Evolutionary conservation across 345 rosid species (phyloP), one percentile per base, ranked within the genome.

Genomic region (Nephelium lappaceum): DNA sequence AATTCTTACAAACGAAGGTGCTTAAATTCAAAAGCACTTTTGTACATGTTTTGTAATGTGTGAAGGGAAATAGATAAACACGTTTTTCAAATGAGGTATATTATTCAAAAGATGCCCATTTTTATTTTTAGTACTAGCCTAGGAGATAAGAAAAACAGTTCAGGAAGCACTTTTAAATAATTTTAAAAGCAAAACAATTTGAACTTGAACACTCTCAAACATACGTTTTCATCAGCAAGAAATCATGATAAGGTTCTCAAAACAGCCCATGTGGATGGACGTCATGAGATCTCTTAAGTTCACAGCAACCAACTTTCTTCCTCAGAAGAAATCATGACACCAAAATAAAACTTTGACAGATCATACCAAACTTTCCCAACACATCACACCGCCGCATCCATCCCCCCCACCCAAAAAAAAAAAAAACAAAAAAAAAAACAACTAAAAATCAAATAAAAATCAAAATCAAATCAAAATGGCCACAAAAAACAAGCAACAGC

Each of bases 201-300:
- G 16, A n/a, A 57, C 7, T 57, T 8, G 14, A 19, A 51, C 57
- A 51, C 57, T 14, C 62, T 5, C 62, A 19, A 19, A 57, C 62
- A 57, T 24, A 57, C n/a, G 62, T 57, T 58, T 58, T 71, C 66
- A 78, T 64, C 68, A 21, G 71, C 43, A n/a, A 69, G 36, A 31
- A 31, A 69, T 76, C 77, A 53, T 58, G 70, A 72, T 69, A 73
- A 79, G 72, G 64, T 69, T 76, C 53, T 57, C 49, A 62, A n/a
- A 69, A 51, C n/a, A 31, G 31, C 23, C 61, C 78, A 71, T 69
- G 67, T 31, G 36, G 36, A 31, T 47, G 82, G 16, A 49, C 18
- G 81, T 72, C 67, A n/a, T 36, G 1, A 18, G 43, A 19, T 23
- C 21, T 36, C 12, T 64, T 24, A 31, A 61, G 42, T 39, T 24